These are phyloP conservation scores for Eucalyptus guilfoylei DNA, from an alignment of 345 rosid genomes.

Conservation along the genomic window DNA sequence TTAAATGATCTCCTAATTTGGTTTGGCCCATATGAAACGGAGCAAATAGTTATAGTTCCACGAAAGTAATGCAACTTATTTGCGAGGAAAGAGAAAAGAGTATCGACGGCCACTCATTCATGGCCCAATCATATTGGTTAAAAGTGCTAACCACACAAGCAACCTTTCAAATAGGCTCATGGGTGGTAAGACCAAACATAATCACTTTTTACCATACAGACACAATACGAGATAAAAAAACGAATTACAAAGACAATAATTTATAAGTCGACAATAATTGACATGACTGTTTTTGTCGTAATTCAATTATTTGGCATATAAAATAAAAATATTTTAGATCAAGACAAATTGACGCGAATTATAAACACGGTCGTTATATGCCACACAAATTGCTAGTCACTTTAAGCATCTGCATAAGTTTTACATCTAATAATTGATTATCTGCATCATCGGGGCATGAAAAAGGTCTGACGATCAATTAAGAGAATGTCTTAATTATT, in stretches of 20 bases:
- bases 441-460: background rate
- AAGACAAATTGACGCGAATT: accelerated
- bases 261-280: background rate
- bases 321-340: background rate
- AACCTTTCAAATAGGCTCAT: background rate
- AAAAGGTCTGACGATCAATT: background rate
- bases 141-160: background rate
- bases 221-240: background rate
- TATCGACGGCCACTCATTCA: background rate
- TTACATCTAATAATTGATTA: background rate
- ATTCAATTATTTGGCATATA: background rate
- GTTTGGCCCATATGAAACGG: background rate
- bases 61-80: background rate
- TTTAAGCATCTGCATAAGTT: background rate
- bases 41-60: background rate
- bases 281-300: accelerated
- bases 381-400: background rate
- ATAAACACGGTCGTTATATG: accelerated
- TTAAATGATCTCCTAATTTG: background rate
- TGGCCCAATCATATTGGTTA: background rate
- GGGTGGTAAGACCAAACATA: accelerated
- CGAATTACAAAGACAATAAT: background rate
- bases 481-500: background rate
- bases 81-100: background rate
- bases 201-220: background rate